phyloP scores from a whole-genome alignment of 441 rosid genomes.

The Breynia disticha region DNA sequence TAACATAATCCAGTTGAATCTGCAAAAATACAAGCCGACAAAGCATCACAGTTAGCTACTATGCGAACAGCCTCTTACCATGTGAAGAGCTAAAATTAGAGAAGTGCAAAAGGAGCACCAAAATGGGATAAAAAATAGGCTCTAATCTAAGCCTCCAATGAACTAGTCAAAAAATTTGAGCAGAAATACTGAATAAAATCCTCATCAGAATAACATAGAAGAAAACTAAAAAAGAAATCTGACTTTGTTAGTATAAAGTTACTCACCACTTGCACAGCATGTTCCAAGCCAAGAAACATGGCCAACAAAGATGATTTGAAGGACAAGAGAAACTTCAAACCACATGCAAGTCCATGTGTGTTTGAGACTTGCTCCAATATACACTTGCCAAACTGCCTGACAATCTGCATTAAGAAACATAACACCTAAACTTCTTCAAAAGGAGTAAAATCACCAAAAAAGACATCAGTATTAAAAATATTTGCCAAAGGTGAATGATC shows the following conservation, averaged over 20 bases:
- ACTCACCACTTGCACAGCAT: slow-evolving; percentile 73
- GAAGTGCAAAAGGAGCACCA: neutral
- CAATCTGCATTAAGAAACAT: slow-evolving; percentile 47
- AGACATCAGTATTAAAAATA: neutral
- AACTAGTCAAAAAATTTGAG: neutral
- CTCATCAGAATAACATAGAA: neutral
- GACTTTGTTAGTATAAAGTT: too few species aligned
- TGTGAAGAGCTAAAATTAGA: neutral
- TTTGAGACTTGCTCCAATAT: slow-evolving; percentile 86
- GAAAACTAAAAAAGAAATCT: neutral
- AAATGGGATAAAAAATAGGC: neutral
- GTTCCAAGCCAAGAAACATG: slow-evolving; percentile 63
- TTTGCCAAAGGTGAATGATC: neutral
- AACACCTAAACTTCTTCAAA: slow-evolving; percentile 6
- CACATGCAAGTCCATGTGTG: slow-evolving; percentile 70
- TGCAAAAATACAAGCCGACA: slow-evolving; percentile 29
- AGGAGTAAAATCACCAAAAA: neutral
- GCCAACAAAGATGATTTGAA: slow-evolving; percentile 42
- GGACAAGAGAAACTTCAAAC: slow-evolving; percentile 90
- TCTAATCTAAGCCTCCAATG: neutral
- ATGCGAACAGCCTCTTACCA: neutral
- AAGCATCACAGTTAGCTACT: slow-evolving; percentile 1
- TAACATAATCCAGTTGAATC: slow-evolving; percentile 64
- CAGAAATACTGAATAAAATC: neutral
- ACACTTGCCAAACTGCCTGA: slow-evolving; percentile 83